phyloP scores from a whole-genome alignment of 1,284 basidiomycete genomes.

The Boletus holoroseus region DNA sequence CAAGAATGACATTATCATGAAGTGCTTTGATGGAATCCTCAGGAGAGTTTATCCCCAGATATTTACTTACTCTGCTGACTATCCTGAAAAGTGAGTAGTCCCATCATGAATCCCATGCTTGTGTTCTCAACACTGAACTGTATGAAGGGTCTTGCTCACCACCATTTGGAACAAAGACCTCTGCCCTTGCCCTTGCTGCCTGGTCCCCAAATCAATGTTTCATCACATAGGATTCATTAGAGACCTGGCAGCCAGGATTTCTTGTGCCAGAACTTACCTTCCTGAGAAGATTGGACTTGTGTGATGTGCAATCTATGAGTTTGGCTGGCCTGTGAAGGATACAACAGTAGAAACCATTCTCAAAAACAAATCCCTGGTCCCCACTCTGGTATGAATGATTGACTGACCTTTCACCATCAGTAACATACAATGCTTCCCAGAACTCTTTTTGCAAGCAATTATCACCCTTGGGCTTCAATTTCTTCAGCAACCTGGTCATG shows the following conservation, averaged over 20 bases:
- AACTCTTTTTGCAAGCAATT: no score
- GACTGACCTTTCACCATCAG: no score
- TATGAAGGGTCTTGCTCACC: background rate
- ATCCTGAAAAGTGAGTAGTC: constrained; percentile 5
- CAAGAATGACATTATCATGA: no score
- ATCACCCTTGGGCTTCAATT: no score
- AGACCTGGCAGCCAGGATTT: background rate
- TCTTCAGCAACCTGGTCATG: no score
- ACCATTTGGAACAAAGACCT: background rate
- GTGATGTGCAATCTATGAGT: background rate
- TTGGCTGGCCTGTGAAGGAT: background rate
- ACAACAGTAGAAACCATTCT: background rate
- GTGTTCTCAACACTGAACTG: background rate
- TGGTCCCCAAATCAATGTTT: background rate
- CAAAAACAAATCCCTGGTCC: constrained; percentile 2
- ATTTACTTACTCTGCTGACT: constrained; percentile 1
- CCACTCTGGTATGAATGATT: background rate
- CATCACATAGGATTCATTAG: background rate
- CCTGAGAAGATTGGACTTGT: background rate
- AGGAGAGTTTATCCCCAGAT: background rate
- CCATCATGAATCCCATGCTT: background rate
- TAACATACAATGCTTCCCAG: no score
- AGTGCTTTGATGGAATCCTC: no score
- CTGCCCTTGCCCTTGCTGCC: constrained; percentile 1
- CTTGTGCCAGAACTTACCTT: background rate